Percentiles rank a stretch among this genome's conserved stretches.
phyloP scores from a whole-genome alignment of 768 basidiomycete species.

The Phaeolepiota aurea region DNA sequence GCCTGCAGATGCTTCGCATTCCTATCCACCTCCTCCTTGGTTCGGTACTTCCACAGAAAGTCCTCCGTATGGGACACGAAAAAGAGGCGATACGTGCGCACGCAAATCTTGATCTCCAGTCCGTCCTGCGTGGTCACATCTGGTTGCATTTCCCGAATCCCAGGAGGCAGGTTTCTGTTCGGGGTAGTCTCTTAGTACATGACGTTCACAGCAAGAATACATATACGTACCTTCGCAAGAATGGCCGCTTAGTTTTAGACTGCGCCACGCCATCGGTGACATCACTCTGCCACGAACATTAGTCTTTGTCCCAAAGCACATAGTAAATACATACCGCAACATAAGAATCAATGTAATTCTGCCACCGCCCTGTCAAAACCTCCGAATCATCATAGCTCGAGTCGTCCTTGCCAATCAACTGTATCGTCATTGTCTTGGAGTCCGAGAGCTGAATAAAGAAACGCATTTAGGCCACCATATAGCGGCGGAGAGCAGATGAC shows the following conservation, averaged over 20 bases:
- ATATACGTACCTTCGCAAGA: slow-evolving; percentile 50
- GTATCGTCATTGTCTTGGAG: slow-evolving; percentile 59
- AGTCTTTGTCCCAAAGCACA: slow-evolving; percentile 1
- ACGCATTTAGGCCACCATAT: background rate
- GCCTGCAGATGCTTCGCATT: slow-evolving; percentile 18
- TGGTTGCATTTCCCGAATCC: slow-evolving; percentile 26
- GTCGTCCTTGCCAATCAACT: slow-evolving; percentile 76
- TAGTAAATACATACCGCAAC: slow-evolving; percentile 40
- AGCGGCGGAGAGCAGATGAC: slow-evolving; percentile 8
- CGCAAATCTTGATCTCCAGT: slow-evolving; percentile 80
- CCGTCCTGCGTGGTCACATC: slow-evolving; percentile 45
- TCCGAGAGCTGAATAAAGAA: slow-evolving; percentile 43
- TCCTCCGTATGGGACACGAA: slow-evolving; percentile 68
- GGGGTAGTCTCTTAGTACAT: background rate
- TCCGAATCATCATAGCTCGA: slow-evolving; percentile 69
- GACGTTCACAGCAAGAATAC: background rate
- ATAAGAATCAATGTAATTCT: slow-evolving; percentile 70
- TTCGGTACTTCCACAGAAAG: slow-evolving; percentile 40
- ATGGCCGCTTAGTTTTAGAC: slow-evolving; percentile 45
- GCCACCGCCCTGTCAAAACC: slow-evolving; percentile 70
- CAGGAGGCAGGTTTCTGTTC: slow-evolving; percentile 30
- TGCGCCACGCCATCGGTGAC: slow-evolving; percentile 45
- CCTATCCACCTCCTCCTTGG: slow-evolving; percentile 29
- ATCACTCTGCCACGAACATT: slow-evolving; percentile 33
- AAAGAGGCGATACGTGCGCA: slow-evolving; percentile 75